Conservation (phyloP, 225 moss, liverwort and hornwort genomes). For the Bryum argenteum region DNA sequence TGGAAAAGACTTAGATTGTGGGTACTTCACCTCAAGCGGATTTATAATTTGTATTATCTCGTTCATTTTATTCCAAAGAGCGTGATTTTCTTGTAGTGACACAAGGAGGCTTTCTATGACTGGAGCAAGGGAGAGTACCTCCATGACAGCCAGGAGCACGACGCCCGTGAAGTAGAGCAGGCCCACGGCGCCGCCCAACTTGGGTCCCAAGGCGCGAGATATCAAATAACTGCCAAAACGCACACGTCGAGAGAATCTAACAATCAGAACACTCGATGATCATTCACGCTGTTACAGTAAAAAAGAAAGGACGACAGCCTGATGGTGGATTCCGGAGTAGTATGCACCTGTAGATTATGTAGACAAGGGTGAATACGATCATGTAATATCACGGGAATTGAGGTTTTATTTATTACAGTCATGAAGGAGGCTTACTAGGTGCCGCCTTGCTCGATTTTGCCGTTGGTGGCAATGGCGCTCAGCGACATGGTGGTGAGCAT, state of each 20-base stretch:
- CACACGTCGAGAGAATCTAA: no score
- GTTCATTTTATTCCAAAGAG: no score
- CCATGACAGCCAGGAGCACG: slow-evolving; percentile 77
- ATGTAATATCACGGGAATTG: background rate
- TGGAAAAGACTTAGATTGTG: no score
- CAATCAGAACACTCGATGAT: no score
- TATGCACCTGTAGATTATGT: no score
- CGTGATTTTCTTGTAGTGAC: no score
- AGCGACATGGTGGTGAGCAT: slow-evolving; percentile 83
- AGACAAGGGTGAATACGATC: background rate
- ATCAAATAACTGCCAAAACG: slow-evolving; percentile 69
- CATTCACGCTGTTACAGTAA: no score
- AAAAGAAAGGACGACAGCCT: no score
- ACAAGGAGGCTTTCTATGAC: background rate
- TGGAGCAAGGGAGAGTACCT: slow-evolving; percentile 44
- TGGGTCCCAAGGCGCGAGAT: slow-evolving; percentile 89
- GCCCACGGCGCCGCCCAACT: slow-evolving; percentile 88
- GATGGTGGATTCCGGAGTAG: no score
- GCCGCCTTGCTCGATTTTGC: slow-evolving; percentile 95
- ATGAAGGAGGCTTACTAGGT: slow-evolving; percentile 73
- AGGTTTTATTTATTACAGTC: no score
- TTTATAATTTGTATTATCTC: no score
- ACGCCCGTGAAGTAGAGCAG: slow-evolving; percentile 88
- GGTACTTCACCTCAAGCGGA: no score
- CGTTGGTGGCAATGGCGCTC: slow-evolving; percentile 94